Conservation (phyloP, 768 basidiomycete genomes). For the Mycena pura region DNA sequence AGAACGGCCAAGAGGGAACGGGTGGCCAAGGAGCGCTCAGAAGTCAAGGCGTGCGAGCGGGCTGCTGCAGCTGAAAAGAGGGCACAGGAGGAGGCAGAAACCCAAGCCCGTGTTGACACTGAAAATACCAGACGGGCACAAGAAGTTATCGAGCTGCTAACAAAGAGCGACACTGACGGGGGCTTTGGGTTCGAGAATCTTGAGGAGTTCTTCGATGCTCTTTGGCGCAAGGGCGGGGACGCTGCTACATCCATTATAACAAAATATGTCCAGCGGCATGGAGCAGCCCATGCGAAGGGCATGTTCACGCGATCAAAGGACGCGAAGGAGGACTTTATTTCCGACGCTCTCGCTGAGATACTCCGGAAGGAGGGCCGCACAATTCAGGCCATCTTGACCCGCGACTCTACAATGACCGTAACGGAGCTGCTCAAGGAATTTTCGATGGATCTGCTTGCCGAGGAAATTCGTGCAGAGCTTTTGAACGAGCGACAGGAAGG, state of each 20-base stretch:
- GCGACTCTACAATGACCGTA: neutral
- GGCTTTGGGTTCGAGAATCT: constrained; percentile 10
- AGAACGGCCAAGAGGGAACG: neutral
- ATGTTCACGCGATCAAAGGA: constrained; percentile 8
- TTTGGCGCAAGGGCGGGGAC: constrained; percentile 16
- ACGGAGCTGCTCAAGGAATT: constrained; percentile 7
- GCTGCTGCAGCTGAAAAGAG: neutral
- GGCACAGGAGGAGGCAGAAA: neutral
- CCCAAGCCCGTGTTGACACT: neutral
- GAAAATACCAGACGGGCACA: neutral
- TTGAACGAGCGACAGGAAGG: constrained; percentile 20
- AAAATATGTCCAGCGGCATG: neutral
- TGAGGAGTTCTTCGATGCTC: constrained; percentile 6
- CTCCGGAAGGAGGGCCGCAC: constrained; percentile 6
- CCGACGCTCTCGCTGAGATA: neutral
- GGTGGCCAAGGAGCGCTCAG: neutral
- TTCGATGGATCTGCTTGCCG: constrained; percentile 5
- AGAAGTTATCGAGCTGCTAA: neutral
- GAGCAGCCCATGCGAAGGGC: neutral
- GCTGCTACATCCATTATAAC: neutral
- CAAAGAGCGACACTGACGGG: constrained; percentile 1
- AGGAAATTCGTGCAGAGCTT: constrained; percentile 7
- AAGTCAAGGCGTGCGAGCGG: neutral
- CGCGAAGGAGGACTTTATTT: neutral
- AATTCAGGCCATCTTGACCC: constrained; percentile 12